Evolutionary conservation across 2,329 filamentous ascomycete genomes (phyloP), one percentile per base, ranked within the genome.

Genomic region (Aspergillus awamori): DNA sequence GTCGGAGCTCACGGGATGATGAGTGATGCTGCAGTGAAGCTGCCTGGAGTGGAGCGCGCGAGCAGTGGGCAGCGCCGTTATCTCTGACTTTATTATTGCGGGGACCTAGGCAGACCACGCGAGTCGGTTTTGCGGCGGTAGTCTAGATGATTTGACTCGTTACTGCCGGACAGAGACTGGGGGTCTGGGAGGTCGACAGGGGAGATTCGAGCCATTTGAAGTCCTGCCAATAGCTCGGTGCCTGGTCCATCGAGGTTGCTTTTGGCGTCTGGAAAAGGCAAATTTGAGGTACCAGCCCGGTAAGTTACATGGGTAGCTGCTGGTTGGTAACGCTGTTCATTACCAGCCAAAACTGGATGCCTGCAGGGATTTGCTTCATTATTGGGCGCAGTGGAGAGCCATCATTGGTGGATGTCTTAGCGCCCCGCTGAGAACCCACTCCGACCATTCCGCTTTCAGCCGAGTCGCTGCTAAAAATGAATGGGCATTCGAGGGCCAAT

Each of bases 1-100:
- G 33, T 11, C 11, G 33, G 33, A 36, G 33, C 33, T 13, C 33
- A 36, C 33, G 33, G 33, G 13, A 13, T 36, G 33, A 36, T 36
- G 13, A 51, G 47, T 51, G 47, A 51, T 20, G 26, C 47, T 30
- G 30, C 30, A 45, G 39, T 56, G 53, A 56, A 47, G 53, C 53
- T 47, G 33, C 38, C 53, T 33, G 26, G 10, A 47, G 53, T 56
- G 53, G 43, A 45, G 53, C 39, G 41, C 17, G 33, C 33, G 20
- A 20, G 11, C 3, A 20, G 22, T 15, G 33, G 33, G 33, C 33
- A 36, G 33, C 20, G 33, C 33, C 33, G 33, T 36, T 36, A 36
- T 30, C 33, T 36, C 11, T 36, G 33, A 13, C 33, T 36, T 36
- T 36, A 36, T 5, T 36, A 6, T 15, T 36, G 33, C 33, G 33